Percentiles rank a stretch among this genome's conserved stretches.
These are phyloP conservation scores for Solanum tarijense DNA, from an alignment of 257 asterid species.

Conservation along the genomic window DNA sequence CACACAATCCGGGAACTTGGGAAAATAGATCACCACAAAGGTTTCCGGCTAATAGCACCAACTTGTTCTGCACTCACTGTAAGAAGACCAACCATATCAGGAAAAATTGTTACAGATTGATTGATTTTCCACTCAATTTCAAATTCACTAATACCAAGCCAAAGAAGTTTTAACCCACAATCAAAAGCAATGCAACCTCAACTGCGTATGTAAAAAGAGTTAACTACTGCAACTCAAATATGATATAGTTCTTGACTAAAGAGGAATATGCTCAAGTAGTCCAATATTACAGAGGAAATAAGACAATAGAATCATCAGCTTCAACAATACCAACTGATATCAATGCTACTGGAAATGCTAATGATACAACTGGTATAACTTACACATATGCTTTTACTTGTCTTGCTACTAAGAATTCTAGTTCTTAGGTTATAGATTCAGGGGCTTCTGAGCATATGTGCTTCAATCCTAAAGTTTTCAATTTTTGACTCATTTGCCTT, in stretches of 20 bases:
- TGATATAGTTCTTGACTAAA: not conserved
- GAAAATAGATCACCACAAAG: not conserved
- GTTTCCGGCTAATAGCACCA: not conserved
- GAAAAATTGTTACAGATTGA: not conserved
- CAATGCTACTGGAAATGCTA: not conserved
- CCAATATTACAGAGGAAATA: not conserved
- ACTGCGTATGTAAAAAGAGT: not conserved
- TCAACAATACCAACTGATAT: not conserved
- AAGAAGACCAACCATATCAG: not conserved
- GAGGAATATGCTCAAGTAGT: not conserved
- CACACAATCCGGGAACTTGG: not conserved
- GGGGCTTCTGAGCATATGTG: not conserved
- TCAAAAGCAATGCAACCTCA: not conserved
- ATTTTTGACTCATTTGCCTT: not conserved
- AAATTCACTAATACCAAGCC: not conserved
- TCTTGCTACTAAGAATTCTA: not conserved
- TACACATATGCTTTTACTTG: not conserved
- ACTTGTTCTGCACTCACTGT: not conserved
- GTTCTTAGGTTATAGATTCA: not conserved
- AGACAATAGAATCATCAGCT: not conserved
- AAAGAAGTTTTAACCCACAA: not conserved
- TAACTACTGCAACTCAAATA: not conserved
- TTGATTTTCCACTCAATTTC: not conserved
- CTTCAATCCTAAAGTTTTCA: not conserved
- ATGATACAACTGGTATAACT: not conserved